phyloP scores from a whole-genome alignment of 306 rosid species.

The Sicyos baderoa region DNA sequence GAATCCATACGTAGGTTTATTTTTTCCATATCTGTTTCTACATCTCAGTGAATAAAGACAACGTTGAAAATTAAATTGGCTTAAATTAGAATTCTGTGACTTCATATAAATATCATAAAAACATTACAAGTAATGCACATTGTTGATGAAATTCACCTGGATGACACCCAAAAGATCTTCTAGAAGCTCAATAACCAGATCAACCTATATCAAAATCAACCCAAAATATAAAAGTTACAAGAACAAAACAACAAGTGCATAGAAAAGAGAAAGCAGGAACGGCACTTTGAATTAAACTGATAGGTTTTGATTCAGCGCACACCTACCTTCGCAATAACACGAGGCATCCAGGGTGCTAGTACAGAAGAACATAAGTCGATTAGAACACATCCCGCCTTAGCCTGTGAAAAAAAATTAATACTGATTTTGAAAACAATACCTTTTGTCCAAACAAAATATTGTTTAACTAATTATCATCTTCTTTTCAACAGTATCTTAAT shows the following conservation, averaged over 20 bases:
- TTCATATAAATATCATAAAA: neutral
- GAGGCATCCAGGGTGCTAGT: conserved; percentile 83
- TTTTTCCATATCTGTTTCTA: neutral
- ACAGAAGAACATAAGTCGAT: conserved; percentile 74
- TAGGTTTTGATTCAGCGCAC: neutral
- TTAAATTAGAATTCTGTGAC: neutral
- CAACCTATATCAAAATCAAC: conserved; percentile 48
- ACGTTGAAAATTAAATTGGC: neutral
- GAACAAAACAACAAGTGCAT: conserved; percentile 13
- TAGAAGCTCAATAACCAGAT: conserved; percentile 78
- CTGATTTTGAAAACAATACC: neutral
- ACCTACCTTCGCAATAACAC: conserved; percentile 71
- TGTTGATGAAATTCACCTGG: conserved; percentile 42
- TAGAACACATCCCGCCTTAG: conserved; percentile 84
- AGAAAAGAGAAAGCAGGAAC: conserved; percentile 11
- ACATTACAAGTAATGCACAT: conserved; percentile 1
- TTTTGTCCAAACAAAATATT: neutral
- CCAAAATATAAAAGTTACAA: conserved; percentile 23
- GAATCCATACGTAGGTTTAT: neutral
- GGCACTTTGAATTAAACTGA: conserved; percentile 16
- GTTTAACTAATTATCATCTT: neutral
- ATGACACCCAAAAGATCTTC: conserved; percentile 87
- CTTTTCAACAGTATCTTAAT: neutral
- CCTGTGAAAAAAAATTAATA: conserved; percentile 35
- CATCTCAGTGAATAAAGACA: neutral